Conservation (phyloP, 768 basidiomycete species). For the Lyophyllum semitale region DNA sequence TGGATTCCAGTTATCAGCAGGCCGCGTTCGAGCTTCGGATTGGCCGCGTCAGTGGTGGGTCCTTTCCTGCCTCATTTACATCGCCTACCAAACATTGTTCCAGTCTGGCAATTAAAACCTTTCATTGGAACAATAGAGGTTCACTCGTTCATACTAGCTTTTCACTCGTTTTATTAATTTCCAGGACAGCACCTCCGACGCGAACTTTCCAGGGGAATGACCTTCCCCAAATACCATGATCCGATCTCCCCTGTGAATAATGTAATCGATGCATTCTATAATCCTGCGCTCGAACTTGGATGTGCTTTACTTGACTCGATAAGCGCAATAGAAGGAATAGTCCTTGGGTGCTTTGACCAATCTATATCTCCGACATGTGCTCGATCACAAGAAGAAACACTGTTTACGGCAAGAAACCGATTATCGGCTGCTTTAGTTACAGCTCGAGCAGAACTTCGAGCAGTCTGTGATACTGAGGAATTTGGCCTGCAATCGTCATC, state of each 20-base stretch:
- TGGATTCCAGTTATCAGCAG: conserved; percentile 44
- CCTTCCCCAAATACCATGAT: conserved; percentile 17
- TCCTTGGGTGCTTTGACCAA: conserved; percentile 30
- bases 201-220: conserved; percentile 45
- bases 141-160: not conserved
- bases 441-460: conserved; percentile 30
- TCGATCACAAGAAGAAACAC: conserved; percentile 11
- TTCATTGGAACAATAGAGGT: conserved; percentile 43
- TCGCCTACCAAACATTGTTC: conserved; percentile 6
- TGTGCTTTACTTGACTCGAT: conserved; percentile 35
- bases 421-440: conserved; percentile 22
- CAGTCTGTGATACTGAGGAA: conserved; percentile 32
- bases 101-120: conserved; percentile 44
- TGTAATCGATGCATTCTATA: conserved; percentile 21
- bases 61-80: not conserved
- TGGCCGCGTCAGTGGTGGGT: conserved; percentile 42
- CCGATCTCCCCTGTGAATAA: conserved; percentile 10
- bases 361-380: conserved; percentile 2
- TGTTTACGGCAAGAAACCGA: conserved; percentile 18
- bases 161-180: not conserved
- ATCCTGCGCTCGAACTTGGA: conserved; percentile 34
- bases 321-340: conserved; percentile 31
- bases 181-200: conserved; percentile 36
- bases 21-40: conserved; percentile 48
- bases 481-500: conserved; percentile 21